Evolutionary conservation across 352 stramenopile genomes (phyloP).

Genomic region (Pelagophyceae sp.): DNA sequence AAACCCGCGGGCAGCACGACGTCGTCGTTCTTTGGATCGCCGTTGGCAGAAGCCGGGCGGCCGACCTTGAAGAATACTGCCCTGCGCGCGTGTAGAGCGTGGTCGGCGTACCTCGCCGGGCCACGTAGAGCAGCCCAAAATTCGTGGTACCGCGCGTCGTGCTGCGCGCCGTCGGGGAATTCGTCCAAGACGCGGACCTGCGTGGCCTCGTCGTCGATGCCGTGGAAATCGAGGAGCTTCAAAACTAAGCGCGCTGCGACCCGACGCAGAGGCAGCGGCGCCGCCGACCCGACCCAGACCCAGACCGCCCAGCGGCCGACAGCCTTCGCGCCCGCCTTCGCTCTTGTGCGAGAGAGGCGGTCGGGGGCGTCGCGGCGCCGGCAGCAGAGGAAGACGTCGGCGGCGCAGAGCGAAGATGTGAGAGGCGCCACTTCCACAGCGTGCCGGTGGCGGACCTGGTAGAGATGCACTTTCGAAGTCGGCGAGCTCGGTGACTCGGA

Average conservation of each 20-base stretch:
- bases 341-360: background rate
- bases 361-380: too few relatives aligned
- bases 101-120: background rate
- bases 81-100: background rate
- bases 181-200: constrained; percentile 2
- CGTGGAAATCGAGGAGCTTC: background rate
- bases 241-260: background rate
- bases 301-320: background rate
- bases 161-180: background rate
- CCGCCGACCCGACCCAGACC: background rate
- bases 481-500: too few relatives aligned
- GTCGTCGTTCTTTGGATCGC: too few relatives aligned
- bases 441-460: background rate
- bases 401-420: background rate
- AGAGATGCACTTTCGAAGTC: background rate
- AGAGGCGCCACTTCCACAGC: background rate
- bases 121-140: background rate
- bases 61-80: background rate
- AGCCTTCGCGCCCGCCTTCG: background rate
- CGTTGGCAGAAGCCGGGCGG: too few relatives aligned
- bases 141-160: background rate
- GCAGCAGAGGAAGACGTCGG: background rate
- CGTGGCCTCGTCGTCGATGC: background rate
- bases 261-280: background rate
- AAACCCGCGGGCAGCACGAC: background rate